Percentiles rank a stretch among this genome's conserved stretches.
These are phyloP conservation scores for Solanum sejunctum DNA, from an alignment of 257 asterid genomes.

Conservation along the genomic window DNA sequence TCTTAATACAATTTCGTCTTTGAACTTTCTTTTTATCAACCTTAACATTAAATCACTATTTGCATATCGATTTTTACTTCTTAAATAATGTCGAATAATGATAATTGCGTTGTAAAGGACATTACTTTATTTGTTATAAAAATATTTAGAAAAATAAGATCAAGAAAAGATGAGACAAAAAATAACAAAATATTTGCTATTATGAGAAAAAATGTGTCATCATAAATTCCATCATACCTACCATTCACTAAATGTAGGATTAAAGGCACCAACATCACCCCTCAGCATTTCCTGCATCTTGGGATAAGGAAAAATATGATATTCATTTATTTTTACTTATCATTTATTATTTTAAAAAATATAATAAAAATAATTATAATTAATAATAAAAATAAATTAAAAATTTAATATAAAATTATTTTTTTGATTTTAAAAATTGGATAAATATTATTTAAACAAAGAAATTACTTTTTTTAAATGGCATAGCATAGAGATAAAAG, in stretches of 20 bases:
- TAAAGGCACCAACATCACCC: slow-evolving; percentile 3
- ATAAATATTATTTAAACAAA: too few species aligned
- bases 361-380: too few species aligned
- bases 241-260: slow-evolving; percentile 2
- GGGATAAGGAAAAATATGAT: slow-evolving; percentile 12
- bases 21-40: neutral
- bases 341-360: too few species aligned
- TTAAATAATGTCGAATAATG: neutral
- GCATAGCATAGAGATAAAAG: too few species aligned
- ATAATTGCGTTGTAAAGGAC: neutral
- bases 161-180: neutral
- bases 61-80: neutral
- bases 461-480: too few species aligned
- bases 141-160: neutral
- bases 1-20: neutral
- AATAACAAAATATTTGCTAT: neutral
- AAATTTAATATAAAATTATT: too few species aligned
- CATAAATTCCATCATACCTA: slow-evolving; percentile 33
- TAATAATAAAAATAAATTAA: too few species aligned
- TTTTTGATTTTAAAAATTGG: too few species aligned
- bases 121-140: neutral
- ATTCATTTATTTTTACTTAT: too few species aligned
- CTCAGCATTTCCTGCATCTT: slow-evolving; percentile 7
- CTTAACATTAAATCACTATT: neutral
- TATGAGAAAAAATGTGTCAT: slow-evolving; percentile 22